A percentile compares a stretch with the other conserved stretches of the same genome.
Evolutionary conservation across 2,329 filamentous ascomycete genomes (phyloP).

Genomic region (Podosphaera fusca): DNA sequence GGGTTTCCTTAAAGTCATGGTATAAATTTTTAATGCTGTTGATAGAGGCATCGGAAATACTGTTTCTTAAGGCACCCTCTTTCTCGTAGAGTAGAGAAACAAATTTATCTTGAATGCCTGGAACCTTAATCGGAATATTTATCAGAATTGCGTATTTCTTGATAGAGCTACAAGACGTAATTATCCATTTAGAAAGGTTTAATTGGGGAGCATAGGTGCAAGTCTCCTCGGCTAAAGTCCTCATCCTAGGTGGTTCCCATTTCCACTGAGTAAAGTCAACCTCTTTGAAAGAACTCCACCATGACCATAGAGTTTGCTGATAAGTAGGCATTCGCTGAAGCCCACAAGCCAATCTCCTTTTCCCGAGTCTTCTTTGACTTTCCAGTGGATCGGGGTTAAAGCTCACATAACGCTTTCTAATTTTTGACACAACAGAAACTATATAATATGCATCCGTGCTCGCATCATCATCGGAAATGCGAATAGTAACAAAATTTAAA

Average conservation of each 20-base stretch:
- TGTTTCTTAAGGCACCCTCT: neutral
- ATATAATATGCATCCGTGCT: slow-evolving; percentile 23
- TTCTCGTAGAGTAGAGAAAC: neutral
- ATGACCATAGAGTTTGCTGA: slow-evolving; percentile 8
- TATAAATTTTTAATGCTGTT: neutral
- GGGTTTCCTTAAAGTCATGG: neutral
- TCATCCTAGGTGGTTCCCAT: slow-evolving; percentile 13
- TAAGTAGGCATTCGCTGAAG: slow-evolving; percentile 8
- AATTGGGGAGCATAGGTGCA: neutral
- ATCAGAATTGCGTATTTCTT: neutral
- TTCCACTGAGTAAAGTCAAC: slow-evolving; percentile 12
- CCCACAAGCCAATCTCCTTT: slow-evolving; percentile 14
- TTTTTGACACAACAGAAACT: slow-evolving; percentile 17
- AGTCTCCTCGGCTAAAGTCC: neutral
- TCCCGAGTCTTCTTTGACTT: slow-evolving; percentile 14
- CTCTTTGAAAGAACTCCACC: slow-evolving; percentile 10
- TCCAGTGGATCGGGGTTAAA: slow-evolving; percentile 17
- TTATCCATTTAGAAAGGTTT: neutral
- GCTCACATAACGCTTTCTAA: slow-evolving; percentile 15
- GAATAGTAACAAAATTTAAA: slow-evolving; percentile 22
- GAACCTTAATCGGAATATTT: neutral
- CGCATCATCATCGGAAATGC: slow-evolving; percentile 36
- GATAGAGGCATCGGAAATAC: neutral
- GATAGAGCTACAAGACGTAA: neutral
- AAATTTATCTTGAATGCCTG: neutral